Evolutionary conservation across 805 yeast genomes (phyloP).

Genomic region (Grigorovia transvaalensis): DNA sequence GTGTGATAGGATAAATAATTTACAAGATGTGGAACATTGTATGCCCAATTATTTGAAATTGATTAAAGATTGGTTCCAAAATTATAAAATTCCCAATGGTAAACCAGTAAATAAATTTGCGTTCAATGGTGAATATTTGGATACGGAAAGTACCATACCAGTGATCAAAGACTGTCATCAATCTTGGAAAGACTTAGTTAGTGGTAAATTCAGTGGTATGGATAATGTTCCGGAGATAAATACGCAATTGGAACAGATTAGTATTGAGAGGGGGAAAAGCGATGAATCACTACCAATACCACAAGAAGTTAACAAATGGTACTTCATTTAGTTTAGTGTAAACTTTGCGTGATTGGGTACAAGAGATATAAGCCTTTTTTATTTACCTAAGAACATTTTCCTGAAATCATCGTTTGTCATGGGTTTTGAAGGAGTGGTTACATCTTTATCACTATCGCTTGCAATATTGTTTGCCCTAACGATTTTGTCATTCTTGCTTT

Average conservation of each 20-base stretch:
- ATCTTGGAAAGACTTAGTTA: constrained; percentile 55
- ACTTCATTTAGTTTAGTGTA: constrained; percentile 19
- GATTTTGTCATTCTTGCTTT: not conserved
- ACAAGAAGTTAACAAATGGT: constrained; percentile 29
- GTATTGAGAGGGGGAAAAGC: not conserved
- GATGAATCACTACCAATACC: constrained; percentile 27
- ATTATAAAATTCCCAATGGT: constrained; percentile 76
- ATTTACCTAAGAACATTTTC: constrained; percentile 25
- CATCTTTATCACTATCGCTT: not conserved
- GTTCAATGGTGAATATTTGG: constrained; percentile 56
- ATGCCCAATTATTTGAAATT: constrained; percentile 65
- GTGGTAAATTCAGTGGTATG: constrained; percentile 19
- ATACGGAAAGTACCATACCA: constrained; percentile 46
- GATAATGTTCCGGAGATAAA: not conserved
- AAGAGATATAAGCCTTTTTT: not conserved
- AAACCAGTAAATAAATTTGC: constrained; percentile 69
- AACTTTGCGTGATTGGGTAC: not conserved
- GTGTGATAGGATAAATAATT: constrained; percentile 47
- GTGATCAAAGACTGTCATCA: constrained; percentile 53
- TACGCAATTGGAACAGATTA: not conserved
- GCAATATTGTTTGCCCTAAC: not conserved
- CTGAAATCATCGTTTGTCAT: constrained; percentile 33
- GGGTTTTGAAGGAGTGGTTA: not conserved
- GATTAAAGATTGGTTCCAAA: constrained; percentile 70
- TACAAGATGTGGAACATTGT: constrained; percentile 54